Base-by-base conservation (phyloP, 106 monocot species). In the Acorus calamus region DNA sequence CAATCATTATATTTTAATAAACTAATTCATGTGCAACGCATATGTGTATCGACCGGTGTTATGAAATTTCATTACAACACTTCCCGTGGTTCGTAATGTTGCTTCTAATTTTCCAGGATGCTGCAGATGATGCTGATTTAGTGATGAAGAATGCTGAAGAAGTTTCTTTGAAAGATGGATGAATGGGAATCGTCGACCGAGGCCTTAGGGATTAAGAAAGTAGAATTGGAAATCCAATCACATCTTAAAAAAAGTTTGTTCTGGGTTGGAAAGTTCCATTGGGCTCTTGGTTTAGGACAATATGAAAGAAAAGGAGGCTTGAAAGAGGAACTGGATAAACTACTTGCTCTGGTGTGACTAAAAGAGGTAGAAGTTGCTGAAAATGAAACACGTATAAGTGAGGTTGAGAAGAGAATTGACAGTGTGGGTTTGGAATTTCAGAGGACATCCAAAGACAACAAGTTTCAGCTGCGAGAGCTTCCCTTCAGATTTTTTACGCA, bases 281-380 rank as follows among this genome's bases (percentile, higher is more conserved):
- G 80, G 87, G 9, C 68, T 78, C 43, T 65, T 88, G 59, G 73
- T 88, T 73, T 80, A 88, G 77, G 80, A 87, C 71, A 87, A 98
- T 60, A 84, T 55, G 52, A 77, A 69, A 71, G 80, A 85, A 68
- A 72, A 80, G 58, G 77, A 91, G 69, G 61, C 64, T 65, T 98
- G 11, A 61, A 73, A 57, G 83, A 85, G 67, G 96, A 98, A 68
- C 73, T 98, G 48, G 75, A 76, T 44, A 79, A 91, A 7, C 73
- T 98, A 6, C 65, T 85, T 46, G 74, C 53, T 54, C 69, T 88
- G 71, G 87, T 98, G 2, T 80, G 59, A 69, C 62, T 88, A 72
- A 98, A 98, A 70, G 84, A 98, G 74, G 69, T 64, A 50, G 85
- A 96, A 64, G 91, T 98, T 71, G 71, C 70, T 61, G 79, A 87